Conservation (phyloP, 176 grass and related monocot species). For the Hyparrhenia diplandra region DNA sequence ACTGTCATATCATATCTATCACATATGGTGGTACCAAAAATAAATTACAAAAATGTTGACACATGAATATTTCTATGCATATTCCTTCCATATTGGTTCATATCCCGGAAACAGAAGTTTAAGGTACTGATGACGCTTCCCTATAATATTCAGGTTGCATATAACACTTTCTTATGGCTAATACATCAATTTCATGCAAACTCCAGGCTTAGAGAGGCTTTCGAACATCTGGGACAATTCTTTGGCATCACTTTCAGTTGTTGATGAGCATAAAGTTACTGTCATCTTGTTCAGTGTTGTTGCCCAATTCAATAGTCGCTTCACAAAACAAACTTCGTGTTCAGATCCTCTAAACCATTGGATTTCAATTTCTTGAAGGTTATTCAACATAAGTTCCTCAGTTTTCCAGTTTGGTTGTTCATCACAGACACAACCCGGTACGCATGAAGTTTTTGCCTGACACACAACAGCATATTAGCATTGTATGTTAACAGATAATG, state of each 20-base stretch:
- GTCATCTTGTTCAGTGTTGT: neutral
- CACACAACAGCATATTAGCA: no score
- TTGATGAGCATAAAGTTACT: neutral
- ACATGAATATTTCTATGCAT: neutral
- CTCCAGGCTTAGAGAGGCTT: neutral
- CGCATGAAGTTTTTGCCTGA: no score
- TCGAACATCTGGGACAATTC: neutral
- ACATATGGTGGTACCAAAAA: no score
- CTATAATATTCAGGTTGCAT: neutral
- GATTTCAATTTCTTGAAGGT: slow-evolving; percentile 15
- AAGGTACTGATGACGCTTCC: neutral
- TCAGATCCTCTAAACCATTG: neutral
- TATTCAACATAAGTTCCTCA: neutral
- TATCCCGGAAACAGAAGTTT: neutral
- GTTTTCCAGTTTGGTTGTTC: no score
- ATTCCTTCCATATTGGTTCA: no score
- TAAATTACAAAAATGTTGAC: no score
- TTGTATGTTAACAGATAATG: no score
- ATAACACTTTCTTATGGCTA: neutral
- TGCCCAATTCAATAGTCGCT: slow-evolving; percentile 5
- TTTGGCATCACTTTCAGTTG: neutral
- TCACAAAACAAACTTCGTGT: neutral
- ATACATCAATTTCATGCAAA: neutral
- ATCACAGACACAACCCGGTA: no score
- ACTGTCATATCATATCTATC: no score